phyloP scores from a whole-genome alignment of 2,329 filamentous ascomycete genomes.

The Ilyonectria robusta region DNA sequence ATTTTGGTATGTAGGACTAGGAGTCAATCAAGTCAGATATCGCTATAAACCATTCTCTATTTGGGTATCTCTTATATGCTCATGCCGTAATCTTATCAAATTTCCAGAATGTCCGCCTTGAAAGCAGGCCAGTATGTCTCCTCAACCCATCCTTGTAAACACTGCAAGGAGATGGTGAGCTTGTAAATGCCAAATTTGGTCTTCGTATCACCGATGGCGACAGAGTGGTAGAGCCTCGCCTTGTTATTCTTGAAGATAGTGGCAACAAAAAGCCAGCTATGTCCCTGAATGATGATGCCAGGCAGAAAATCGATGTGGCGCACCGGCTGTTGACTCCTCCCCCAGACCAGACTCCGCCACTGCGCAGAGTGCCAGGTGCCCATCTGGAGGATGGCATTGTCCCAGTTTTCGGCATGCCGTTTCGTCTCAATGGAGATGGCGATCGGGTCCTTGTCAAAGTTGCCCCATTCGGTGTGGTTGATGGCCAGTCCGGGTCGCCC shows the following conservation, averaged over 20 bases:
- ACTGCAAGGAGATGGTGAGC: slow-evolving; percentile 20
- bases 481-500: slow-evolving; percentile 25
- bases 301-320: slow-evolving; percentile 25
- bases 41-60: too few relatives aligned
- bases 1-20: too few relatives aligned
- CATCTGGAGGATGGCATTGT: slow-evolving; percentile 31
- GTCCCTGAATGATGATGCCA: slow-evolving; percentile 17
- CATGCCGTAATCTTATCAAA: neutral
- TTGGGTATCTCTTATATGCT: too few relatives aligned
- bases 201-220: neutral
- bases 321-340: neutral
- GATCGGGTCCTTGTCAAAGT: slow-evolving; percentile 32
- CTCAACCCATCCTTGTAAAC: slow-evolving; percentile 21
- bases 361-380: slow-evolving; percentile 36
- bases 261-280: slow-evolving; percentile 36
- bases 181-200: slow-evolving; percentile 19
- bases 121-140: slow-evolving; percentile 24
- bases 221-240: slow-evolving; percentile 1
- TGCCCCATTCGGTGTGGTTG: slow-evolving; percentile 35
- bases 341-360: slow-evolving; percentile 29
- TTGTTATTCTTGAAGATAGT: neutral
- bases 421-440: slow-evolving; percentile 37
- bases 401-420: slow-evolving; percentile 21
- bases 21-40: too few relatives aligned
- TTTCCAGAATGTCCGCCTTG: slow-evolving; percentile 6